phyloP scores from a whole-genome alignment of 2,329 filamentous ascomycete species.

The Diaporthe caulivora region DNA sequence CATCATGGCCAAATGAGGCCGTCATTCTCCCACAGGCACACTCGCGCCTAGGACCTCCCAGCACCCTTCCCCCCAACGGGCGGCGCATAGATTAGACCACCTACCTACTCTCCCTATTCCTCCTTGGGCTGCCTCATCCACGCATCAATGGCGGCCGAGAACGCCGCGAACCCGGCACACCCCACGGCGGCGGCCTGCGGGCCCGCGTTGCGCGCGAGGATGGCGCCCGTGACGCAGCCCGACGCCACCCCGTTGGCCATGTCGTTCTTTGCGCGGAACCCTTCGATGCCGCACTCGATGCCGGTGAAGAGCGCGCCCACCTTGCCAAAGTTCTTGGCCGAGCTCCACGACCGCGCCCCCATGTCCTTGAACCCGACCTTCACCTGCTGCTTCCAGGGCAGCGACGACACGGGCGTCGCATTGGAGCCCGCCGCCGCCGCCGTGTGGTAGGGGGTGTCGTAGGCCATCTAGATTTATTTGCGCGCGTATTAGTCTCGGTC shows the following conservation, averaged over 20 bases:
- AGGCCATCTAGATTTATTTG: conserved; percentile 80
- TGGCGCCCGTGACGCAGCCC: conserved; percentile 91
- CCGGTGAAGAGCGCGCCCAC: conserved; percentile 92
- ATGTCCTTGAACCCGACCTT: conserved; percentile 92
- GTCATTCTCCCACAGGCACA: not conserved
- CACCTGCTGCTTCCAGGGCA: conserved; percentile 88
- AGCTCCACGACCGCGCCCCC: conserved; percentile 84
- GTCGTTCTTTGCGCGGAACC: conserved; percentile 93
- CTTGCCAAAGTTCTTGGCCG: conserved; percentile 94
- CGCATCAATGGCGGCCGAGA: conserved; percentile 90
- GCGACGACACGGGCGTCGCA: conserved; percentile 61
- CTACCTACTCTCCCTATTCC: conserved; percentile 52
- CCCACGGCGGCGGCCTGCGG: conserved; percentile 90
- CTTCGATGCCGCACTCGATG: conserved; percentile 96
- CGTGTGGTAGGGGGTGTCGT: conserved; percentile 88
- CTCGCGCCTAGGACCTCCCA: not conserved
- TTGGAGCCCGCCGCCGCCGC: conserved; percentile 49
- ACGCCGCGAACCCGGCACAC: conserved; percentile 93
- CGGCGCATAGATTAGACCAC: not conserved
- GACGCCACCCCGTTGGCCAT: conserved; percentile 87
- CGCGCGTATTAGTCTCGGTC: no score
- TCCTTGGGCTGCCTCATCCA: conserved; percentile 86
- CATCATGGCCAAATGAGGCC: not conserved
- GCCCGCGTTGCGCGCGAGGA: conserved; percentile 86
- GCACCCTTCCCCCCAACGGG: not conserved